Base-by-base conservation (phyloP, 208 protist genomes). In the Entamoeba histolytica region DNA sequence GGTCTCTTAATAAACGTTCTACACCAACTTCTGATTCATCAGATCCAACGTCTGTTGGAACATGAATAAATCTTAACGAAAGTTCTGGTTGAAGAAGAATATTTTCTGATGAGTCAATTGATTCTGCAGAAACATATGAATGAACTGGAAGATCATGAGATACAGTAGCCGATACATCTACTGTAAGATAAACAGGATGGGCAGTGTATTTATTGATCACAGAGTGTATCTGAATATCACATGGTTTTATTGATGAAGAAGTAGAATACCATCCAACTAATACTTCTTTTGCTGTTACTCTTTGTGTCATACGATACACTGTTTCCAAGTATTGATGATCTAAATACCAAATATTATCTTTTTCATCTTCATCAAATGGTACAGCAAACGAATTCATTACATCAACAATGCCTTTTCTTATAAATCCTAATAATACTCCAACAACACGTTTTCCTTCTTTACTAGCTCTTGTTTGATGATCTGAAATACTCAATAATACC, bases 341-440 rank as follows among this genome's bases (percentile, higher is more conserved):
- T 35, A 99, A 96, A 96, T 99, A 99, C 98, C 98, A 99, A 93
- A 99, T 98, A 91, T 97, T 97, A 1, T 99, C 97, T 52, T 97
- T 96, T 35, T 96, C 94, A 95, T 99, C 98, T 95, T 99, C 98
- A 95, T 99, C 99, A 95, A 99, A 99, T 19, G 99, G 99, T 44
- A 99, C 96, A 50, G 98, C 98, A 95, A 98, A 99, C 93, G 96
- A 97, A 96, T 99, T 99, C 19, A 96, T 96, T 5, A 98, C 92
- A 93, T 98, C 97, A 4, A 98, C 93, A 47, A 93, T 93, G 7
- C 96, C 96, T 95, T 98, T 5, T 19, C n/a, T 69, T 91, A 87
- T 61, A 49, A 49, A 92, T 23, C 92, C 98, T 1, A 99, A 96
- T 35, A 99, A 96, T 19, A 99, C 95, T 12, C 98, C 98, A 91